Base-by-base conservation (phyloP, 306 rosid genomes). In the Dalbergia cultrata region DNA sequence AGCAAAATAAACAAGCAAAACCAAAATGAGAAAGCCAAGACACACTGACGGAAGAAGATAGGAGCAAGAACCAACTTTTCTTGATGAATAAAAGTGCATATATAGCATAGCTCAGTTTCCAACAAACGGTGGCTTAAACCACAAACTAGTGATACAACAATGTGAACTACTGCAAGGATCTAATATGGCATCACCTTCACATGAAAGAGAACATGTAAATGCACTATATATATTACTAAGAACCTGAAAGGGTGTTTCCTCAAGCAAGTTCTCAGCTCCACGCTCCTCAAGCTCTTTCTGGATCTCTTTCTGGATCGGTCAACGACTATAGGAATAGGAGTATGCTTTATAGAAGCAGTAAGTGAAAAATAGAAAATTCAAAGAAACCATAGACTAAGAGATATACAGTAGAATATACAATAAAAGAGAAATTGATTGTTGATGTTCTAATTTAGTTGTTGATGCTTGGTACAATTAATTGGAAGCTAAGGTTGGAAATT, bases 341-440 rank as follows among this genome's bases (percentile, higher is more conserved):
- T 68, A 13, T 59, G 39, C 71, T 67, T 81, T 59, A 66, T 75
- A 68, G 47, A 44, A 5, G n/a, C 58, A 66, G 75, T 9, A n/a
- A 53, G 13, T 21, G 34, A 8, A 58, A 21, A 5, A 11, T 9
- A 58, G 14, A 58, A 58, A 58, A 58, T 18, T 58, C 63, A 58
- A 58, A 58, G 31, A 58, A 58, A 21, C 34, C 21, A 21, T 3
- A 10, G 63, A 8, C n/a, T n/a, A n/a, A 0, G 13, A 9, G 11
- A 50, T 13, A 47, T 47, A 37, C 41, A 47, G 4, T 13, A 47
- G 5, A 47, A 47, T 67, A 13, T 47, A 47, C 16, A 54, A 54
- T 54, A n/a, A 50, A n/a, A 16, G 8, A 50, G 8, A 50, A 50
- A 50, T 50, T 50, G n/a, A 50, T 50, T 14, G 5, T 13, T 4